Percentiles rank a stretch among this genome's conserved stretches.
Evolutionary conservation across 441 rosid genomes (phyloP).

Genomic region (Gossypium davidsonii): DNA sequence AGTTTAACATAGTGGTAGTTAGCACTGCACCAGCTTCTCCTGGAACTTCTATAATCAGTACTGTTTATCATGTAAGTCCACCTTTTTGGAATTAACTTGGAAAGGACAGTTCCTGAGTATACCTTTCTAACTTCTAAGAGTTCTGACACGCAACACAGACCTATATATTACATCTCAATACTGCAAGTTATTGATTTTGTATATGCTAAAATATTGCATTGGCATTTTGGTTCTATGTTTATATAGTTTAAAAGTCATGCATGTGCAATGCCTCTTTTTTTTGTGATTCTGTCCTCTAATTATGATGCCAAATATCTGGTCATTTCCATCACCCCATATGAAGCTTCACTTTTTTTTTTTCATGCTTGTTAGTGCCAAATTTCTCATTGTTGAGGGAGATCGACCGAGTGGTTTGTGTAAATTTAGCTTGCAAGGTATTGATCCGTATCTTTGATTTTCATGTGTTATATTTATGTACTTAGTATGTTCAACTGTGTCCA

Average conservation of each 20-base stretch:
- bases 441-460: neutral
- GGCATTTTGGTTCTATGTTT: neutral
- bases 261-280: neutral
- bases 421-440: constrained; percentile 60
- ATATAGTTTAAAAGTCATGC: neutral
- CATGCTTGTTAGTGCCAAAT: constrained; percentile 28
- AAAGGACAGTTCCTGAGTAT: neutral
- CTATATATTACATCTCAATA: neutral
- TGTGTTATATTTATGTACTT: neutral
- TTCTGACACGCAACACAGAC: neutral
- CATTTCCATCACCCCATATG: neutral
- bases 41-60: neutral
- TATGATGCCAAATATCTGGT: neutral
- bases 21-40: neutral
- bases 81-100: neutral
- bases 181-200: neutral
- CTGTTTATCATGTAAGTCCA: neutral
- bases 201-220: neutral
- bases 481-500: neutral
- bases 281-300: neutral
- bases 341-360: neutral
- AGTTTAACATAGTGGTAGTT: neutral
- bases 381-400: constrained; percentile 57
- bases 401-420: constrained; percentile 34
- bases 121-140: neutral